phyloP scores from a whole-genome alignment of 257 asterid genomes.

The Scutellaria baicalensis region DNA sequence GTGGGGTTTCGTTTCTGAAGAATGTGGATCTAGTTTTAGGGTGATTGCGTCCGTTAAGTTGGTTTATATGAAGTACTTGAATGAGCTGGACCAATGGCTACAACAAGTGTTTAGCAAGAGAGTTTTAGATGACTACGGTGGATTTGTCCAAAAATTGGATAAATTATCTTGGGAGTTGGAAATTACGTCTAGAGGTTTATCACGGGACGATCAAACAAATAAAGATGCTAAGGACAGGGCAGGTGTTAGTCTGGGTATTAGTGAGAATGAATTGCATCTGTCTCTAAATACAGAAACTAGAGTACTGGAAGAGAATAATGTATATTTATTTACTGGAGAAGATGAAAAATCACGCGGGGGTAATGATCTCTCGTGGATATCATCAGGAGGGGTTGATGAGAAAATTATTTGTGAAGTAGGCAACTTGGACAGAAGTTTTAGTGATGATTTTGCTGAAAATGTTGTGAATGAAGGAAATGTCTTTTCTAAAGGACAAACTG shows the following conservation, averaged over 20 bases:
- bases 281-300: neutral
- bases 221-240: slow-evolving; percentile 8
- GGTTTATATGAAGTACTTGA: slow-evolving; percentile 50
- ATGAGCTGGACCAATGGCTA: slow-evolving; percentile 56
- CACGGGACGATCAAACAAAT: neutral
- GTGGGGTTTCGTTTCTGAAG: slow-evolving; percentile 56
- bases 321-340: neutral
- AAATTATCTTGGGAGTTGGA: slow-evolving; percentile 34
- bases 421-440: neutral
- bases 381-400: neutral
- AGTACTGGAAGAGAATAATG: neutral
- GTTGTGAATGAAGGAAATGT: slow-evolving; percentile 10
- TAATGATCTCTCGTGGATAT: neutral
- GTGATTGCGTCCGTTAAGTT: slow-evolving; percentile 32
- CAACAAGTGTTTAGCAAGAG: slow-evolving; percentile 14
- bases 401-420: neutral
- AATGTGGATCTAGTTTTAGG: slow-evolving; percentile 39
- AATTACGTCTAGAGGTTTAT: slow-evolving; percentile 14
- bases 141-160: slow-evolving; percentile 35
- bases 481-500: neutral
- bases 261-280: neutral
- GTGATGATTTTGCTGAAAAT: slow-evolving; percentile 17
- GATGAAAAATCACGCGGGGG: neutral
- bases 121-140: slow-evolving; percentile 15
- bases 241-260: neutral